Evolutionary conservation across 2,329 filamentous ascomycete species (phyloP).

Genomic region (Microcyclospora tardicrescens): DNA sequence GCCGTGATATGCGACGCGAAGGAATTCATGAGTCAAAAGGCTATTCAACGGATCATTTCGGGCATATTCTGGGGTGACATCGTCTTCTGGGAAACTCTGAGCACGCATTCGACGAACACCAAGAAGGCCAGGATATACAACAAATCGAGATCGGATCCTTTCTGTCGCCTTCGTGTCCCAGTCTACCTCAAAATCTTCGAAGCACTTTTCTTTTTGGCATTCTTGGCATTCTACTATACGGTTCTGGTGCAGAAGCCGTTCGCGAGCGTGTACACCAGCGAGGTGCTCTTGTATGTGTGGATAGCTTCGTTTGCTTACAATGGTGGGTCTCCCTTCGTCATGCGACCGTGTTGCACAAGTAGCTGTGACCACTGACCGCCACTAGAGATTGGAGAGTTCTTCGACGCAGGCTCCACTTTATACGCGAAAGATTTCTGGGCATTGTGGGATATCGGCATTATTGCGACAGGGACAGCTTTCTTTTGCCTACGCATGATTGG

Average conservation of each 20-base stretch:
- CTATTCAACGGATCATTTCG: slow-evolving; percentile 71
- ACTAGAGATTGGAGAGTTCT: slow-evolving; percentile 54
- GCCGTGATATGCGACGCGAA: slow-evolving; percentile 71
- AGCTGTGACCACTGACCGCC: background rate
- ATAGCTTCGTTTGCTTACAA: slow-evolving; percentile 80
- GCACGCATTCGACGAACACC: slow-evolving; percentile 44
- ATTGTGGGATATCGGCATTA: slow-evolving; percentile 39
- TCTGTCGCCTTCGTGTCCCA: slow-evolving; percentile 64
- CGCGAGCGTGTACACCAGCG: slow-evolving; percentile 52
- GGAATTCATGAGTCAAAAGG: slow-evolving; percentile 66
- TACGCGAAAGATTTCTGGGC: slow-evolving; percentile 78
- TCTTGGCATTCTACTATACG: slow-evolving; percentile 72
- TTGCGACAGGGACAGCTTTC: slow-evolving; percentile 40
- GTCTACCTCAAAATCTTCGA: slow-evolving; percentile 74
- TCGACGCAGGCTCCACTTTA: slow-evolving; percentile 75
- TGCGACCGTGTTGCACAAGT: background rate
- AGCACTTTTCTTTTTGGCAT: slow-evolving; percentile 64
- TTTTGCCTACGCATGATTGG: slow-evolving; percentile 56
- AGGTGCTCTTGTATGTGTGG: slow-evolving; percentile 71
- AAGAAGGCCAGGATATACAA: slow-evolving; percentile 72
- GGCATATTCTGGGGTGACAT: slow-evolving; percentile 81
- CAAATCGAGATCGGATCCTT: slow-evolving; percentile 51
- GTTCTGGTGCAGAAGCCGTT: slow-evolving; percentile 61
- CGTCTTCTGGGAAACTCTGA: slow-evolving; percentile 73
- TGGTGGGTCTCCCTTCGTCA: slow-evolving; percentile 32